Conservation (phyloP, 2,329 filamentous ascomycete species). For the Whalleya microplaca region DNA sequence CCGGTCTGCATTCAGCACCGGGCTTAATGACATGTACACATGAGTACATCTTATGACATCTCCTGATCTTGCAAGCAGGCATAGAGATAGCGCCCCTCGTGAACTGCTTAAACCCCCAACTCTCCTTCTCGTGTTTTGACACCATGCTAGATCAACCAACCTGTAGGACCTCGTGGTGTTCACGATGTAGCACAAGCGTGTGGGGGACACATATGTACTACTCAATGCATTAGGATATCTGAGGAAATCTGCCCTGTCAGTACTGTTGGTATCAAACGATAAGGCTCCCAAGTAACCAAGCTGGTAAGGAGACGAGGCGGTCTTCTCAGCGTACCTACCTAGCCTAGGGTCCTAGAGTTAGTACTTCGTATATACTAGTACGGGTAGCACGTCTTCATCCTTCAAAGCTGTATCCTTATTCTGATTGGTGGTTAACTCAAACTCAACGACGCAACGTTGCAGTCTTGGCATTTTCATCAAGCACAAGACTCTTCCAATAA, state of each 20-base stretch:
- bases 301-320: neutral
- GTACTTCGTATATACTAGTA: neutral
- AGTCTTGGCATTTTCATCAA: conserved; percentile 22
- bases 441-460: conserved; percentile 28
- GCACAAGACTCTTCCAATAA: conserved; percentile 20
- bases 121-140: neutral
- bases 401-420: neutral
- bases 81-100: conserved; percentile 10
- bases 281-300: neutral
- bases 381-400: neutral
- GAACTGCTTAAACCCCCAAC: conserved; percentile 6
- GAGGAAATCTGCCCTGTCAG: too few relatives aligned
- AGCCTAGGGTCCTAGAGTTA: neutral
- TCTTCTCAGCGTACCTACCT: neutral
- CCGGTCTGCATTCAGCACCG: neutral
- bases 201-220: neutral
- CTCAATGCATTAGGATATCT: conserved; percentile 5
- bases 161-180: neutral
- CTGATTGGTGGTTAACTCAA: conserved; percentile 17
- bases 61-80: conserved; percentile 21
- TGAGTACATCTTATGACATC: conserved; percentile 22
- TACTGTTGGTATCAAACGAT: neutral
- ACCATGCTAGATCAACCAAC: neutral
- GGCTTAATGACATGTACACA: conserved; percentile 1
- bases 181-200: neutral